These are phyloP conservation scores for Candida boidinii DNA, from an alignment of 805 yeast genomes.

Conservation along the genomic window DNA sequence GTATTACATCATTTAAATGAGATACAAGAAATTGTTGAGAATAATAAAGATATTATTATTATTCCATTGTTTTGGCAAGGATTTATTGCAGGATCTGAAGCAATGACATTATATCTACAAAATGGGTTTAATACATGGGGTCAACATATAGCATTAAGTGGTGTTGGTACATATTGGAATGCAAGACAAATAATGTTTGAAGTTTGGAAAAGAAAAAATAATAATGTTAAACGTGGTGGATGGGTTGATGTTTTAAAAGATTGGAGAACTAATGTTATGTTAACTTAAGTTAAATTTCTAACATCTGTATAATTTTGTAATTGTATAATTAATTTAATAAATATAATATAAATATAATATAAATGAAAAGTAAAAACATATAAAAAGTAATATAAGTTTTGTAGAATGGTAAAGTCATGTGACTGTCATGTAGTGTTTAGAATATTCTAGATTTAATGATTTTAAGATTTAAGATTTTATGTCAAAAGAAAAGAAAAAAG, in stretches of 20 bases:
- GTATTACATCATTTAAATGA: conserved; percentile 58
- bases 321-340: no score
- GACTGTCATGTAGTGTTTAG: no score
- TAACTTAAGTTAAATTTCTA: no score
- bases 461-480: no score
- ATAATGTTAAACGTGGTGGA: conserved; percentile 47
- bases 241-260: conserved; percentile 78
- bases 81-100: conserved; percentile 80
- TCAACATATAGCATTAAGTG: conserved; percentile 47
- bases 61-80: conserved; percentile 87
- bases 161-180: conserved; percentile 79
- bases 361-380: no score
- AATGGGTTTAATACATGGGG: conserved; percentile 68
- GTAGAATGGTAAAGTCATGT: no score
- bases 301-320: conserved; percentile 3
- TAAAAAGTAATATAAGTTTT: no score
- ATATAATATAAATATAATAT: no score
- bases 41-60: conserved; percentile 43
- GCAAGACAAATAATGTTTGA: conserved; percentile 80
- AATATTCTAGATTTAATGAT: no score
- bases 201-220: conserved; percentile 70
- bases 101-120: conserved; percentile 49
- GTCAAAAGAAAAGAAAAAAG: no score
- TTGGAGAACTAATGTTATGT: conserved; percentile 81
- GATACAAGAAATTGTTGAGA: conserved; percentile 47